Percentiles rank a stretch among this genome's conserved stretches.
Conservation (phyloP, 345 rosid species). For the Salix exigua region DNA sequence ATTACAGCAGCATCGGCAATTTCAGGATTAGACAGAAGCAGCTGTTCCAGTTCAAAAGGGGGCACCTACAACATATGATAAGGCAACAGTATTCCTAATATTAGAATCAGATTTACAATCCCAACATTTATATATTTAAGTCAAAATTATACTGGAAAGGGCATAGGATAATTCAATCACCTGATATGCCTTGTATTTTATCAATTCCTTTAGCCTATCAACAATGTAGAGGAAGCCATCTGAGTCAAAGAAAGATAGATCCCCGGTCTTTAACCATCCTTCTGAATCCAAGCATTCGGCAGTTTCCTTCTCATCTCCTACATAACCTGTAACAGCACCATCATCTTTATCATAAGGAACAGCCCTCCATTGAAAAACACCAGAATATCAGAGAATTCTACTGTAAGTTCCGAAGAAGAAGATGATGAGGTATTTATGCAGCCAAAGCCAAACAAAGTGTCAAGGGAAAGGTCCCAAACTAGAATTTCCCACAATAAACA, state of each 20-base stretch:
- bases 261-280: constrained; percentile 96
- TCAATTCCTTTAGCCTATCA: constrained; percentile 87
- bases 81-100: no score
- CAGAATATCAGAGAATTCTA: not conserved
- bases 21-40: constrained; percentile 67
- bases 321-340: constrained; percentile 58
- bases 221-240: constrained; percentile 70
- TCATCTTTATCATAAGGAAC: constrained; percentile 2
- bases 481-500: not conserved
- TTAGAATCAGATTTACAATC: not conserved
- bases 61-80: constrained; percentile 52
- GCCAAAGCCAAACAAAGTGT: not conserved
- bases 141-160: not conserved
- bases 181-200: constrained; percentile 96
- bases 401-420: not conserved
- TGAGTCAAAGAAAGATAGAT: constrained; percentile 72
- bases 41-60: constrained; percentile 82
- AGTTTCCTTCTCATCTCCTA: constrained; percentile 81
- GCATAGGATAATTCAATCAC: constrained; percentile 22
- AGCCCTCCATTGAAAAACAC: not conserved
- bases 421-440: not conserved
- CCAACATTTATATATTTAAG: no score
- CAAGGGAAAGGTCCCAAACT: not conserved
- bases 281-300: constrained; percentile 74
- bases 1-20: constrained; percentile 88